Evolutionary conservation across 257 asterid species (phyloP), one percentile per base, ranked within the genome.

Genomic region (Solanum chaucha): DNA sequence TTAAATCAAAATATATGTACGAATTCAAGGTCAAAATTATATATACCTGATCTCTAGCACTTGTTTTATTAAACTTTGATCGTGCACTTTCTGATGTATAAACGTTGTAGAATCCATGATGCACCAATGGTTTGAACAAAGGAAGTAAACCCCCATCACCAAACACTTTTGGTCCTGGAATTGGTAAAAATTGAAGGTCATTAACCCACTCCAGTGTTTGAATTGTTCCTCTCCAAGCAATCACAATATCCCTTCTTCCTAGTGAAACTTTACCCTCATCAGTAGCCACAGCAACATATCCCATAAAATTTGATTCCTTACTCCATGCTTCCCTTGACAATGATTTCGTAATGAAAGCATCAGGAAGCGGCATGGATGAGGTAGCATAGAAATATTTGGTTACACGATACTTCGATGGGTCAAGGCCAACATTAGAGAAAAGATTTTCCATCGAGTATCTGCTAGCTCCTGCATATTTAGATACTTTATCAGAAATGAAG

Each of bases 261-360:
- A 97, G 58, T 8, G 84, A 92, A 4, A 10, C 6, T 44, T 91
- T 92, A 83, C 97, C 98, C 71, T 91, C 97, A 44, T 96, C 98
- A 1, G 97, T 95, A 0, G 98, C 96, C 92, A 95, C 99, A 3
- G 95, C 98, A 40, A 94, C 93, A 65, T 85, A 96, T 58, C 99
- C 99, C 2, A 97, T 95, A 97, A 98, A 97, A 74, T 97, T 97
- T 1, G 98, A 95, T 59, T 95, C 98, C 90, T 88, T 94, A 74
- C 93, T 92, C 99, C 98, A 94, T 1, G 97, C 94, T 87, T 94
- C 98, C 38, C 97, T 88, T 2, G 98, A 93, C 89, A 91, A 74
- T 1, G 98, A 91, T 92, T 72, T 94, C n/a, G 93, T 0, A 8
- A 97, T 91, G 85, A 97, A 95, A 19, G 98, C 93, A 6, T 92